phyloP scores from a whole-genome alignment of 2,329 filamentous ascomycete genomes.

The Nemania diffusa region DNA sequence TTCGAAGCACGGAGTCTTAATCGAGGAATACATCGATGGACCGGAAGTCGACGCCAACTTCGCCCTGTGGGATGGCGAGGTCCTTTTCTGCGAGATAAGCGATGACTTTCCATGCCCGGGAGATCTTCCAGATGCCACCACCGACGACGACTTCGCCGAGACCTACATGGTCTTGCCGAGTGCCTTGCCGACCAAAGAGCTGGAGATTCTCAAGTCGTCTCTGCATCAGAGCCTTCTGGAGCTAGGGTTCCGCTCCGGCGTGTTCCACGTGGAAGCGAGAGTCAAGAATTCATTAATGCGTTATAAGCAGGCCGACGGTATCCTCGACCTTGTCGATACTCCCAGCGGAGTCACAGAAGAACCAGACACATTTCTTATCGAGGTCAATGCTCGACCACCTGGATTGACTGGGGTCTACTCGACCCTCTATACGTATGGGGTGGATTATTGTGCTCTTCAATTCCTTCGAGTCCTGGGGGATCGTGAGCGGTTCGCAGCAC shows the following conservation, averaged over 20 bases:
- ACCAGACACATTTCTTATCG: background rate
- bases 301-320: background rate
- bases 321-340: background rate
- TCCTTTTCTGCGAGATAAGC: background rate
- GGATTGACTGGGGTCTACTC: background rate
- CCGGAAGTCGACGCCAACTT: constrained; percentile 4
- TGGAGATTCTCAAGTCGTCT: background rate
- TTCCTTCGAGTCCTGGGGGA: background rate
- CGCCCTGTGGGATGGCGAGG: background rate
- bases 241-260: background rate
- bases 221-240: background rate
- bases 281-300: background rate
- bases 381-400: background rate
- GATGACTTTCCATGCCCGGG: background rate
- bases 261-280: background rate
- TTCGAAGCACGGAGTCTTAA: background rate
- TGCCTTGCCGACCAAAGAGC: background rate
- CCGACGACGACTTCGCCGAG: background rate
- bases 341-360: background rate
- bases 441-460: background rate
- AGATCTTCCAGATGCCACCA: background rate
- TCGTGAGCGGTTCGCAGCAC: background rate
- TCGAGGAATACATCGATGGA: background rate
- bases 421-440: background rate
- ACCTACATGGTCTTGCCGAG: background rate